Percentiles rank a stretch among this genome's conserved stretches.
phyloP scores from a whole-genome alignment of 169 alveolate genomes.

The Eimeria praecox region DNA sequence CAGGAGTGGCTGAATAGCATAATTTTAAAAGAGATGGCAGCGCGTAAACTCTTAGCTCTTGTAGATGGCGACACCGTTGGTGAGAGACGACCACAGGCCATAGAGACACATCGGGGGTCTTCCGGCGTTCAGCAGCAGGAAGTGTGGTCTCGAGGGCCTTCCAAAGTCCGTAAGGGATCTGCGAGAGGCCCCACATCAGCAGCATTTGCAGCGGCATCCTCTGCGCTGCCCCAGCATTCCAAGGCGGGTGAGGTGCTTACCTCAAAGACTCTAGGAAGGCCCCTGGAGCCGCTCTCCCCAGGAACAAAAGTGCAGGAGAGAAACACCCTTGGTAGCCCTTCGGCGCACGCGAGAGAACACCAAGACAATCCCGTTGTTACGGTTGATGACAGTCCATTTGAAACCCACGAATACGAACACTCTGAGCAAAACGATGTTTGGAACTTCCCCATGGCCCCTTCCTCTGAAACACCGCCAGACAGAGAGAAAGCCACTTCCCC shows the following conservation, averaged over 20 bases:
- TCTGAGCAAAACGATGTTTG: neutral
- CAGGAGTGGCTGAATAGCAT: constrained; percentile 75
- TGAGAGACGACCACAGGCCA: constrained; percentile 31
- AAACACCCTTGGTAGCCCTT: neutral
- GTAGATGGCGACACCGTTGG: neutral
- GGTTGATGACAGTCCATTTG: neutral
- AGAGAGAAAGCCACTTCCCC: neutral
- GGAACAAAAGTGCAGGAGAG: neutral
- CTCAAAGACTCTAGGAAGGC: neutral
- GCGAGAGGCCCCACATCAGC: neutral
- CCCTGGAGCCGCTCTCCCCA: neutral
- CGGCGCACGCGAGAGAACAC: neutral
- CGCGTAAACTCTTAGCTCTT: constrained; percentile 57
- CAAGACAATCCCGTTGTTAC: neutral
- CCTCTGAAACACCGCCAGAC: neutral
- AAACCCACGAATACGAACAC: neutral
- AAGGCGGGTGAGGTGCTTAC: neutral
- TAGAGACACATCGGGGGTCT: neutral
- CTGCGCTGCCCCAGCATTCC: neutral
- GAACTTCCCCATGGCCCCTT: constrained; percentile 11
- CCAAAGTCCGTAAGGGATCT: neutral
- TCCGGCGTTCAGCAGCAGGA: neutral
- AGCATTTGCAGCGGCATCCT: neutral
- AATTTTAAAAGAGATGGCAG: constrained; percentile 66
- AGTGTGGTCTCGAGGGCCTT: neutral